These are phyloP conservation scores for Ophiostoma ips DNA, from an alignment of 2,329 filamentous ascomycete species.

Conservation along the genomic window DNA sequence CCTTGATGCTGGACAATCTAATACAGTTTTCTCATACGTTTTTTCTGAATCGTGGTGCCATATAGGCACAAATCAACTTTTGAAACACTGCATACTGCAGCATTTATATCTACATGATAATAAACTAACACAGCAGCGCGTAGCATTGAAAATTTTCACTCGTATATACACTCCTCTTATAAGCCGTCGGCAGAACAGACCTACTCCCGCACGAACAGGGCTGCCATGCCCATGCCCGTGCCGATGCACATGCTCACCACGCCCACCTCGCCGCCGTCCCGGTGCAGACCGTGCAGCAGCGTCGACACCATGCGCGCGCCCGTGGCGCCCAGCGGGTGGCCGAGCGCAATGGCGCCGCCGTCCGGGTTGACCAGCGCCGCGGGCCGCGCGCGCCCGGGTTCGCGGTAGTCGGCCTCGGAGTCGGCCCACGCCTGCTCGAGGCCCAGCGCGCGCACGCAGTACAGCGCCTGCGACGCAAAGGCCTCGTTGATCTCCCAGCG, in stretches of 20 bases:
- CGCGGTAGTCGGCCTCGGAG: slow-evolving; percentile 3
- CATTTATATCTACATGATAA: too few relatives aligned
- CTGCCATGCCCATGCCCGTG: slow-evolving; percentile 59
- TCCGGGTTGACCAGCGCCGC: slow-evolving; percentile 69
- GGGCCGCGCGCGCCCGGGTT: background rate
- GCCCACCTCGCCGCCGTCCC: slow-evolving; percentile 59
- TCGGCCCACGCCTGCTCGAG: slow-evolving; percentile 48
- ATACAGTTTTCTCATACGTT: too few relatives aligned
- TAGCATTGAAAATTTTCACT: too few relatives aligned
- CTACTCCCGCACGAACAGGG: slow-evolving; percentile 22
- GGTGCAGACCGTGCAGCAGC: slow-evolving; percentile 50
- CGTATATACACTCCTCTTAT: background rate
- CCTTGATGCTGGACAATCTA: too few relatives aligned
- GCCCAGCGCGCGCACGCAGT: slow-evolving; percentile 59
- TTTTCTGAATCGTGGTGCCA: too few relatives aligned
- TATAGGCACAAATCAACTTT: too few relatives aligned
- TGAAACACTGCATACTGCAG: too few relatives aligned
- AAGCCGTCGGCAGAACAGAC: background rate
- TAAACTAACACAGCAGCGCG: too few relatives aligned
- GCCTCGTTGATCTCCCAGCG: slow-evolving; percentile 93
- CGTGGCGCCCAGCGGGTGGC: slow-evolving; percentile 82
- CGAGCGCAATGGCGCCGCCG: slow-evolving; percentile 86
- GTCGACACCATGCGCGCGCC: slow-evolving; percentile 70
- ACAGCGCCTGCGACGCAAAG: slow-evolving; percentile 50
- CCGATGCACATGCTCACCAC: slow-evolving; percentile 86